Evolutionary conservation across 1,139 yeast genomes (phyloP).

Genomic region (Sugiyamaella pinicola): DNA sequence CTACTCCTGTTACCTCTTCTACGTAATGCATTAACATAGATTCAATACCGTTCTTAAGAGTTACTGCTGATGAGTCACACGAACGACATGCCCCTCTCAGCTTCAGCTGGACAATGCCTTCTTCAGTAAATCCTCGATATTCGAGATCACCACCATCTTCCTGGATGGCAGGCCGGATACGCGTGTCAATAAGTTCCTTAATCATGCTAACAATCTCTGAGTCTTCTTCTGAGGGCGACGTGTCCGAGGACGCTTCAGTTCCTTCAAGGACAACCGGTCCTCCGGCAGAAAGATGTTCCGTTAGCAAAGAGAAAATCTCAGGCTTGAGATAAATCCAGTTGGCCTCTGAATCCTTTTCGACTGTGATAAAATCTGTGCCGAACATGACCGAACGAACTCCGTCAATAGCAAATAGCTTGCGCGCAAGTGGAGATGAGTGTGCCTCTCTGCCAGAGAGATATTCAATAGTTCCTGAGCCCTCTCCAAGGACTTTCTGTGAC

Average conservation of each 20-base stretch:
- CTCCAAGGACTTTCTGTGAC: slow-evolving; percentile 58
- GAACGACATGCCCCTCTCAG: slow-evolving; percentile 83
- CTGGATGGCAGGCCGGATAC: slow-evolving; percentile 85
- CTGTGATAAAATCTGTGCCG: slow-evolving; percentile 83
- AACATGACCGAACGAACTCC: slow-evolving; percentile 89
- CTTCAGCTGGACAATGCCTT: slow-evolving; percentile 72
- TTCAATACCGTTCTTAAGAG: slow-evolving; percentile 79
- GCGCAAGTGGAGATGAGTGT: slow-evolving; percentile 78
- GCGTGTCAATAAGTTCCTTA: slow-evolving; percentile 87
- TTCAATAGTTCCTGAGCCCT: slow-evolving; percentile 54
- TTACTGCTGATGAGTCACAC: slow-evolving; percentile 75
- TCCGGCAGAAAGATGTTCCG: slow-evolving; percentile 83
- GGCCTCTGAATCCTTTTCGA: slow-evolving; percentile 61
- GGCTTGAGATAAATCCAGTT: slow-evolving; percentile 84
- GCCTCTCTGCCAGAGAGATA: slow-evolving; percentile 72
- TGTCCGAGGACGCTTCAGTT: slow-evolving; percentile 53
- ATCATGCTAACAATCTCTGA: slow-evolving; percentile 85
- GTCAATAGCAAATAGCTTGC: slow-evolving; percentile 73
- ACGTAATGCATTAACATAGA: slow-evolving; percentile 82
- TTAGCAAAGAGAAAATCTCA: slow-evolving; percentile 79
- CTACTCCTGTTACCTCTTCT: slow-evolving; percentile 77
- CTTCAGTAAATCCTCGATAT: slow-evolving; percentile 65
- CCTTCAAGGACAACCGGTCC: slow-evolving; percentile 53
- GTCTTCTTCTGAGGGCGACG: slow-evolving; percentile 59
- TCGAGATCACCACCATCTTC: slow-evolving; percentile 86